Conservation (phyloP, 2,329 filamentous ascomycete genomes). For the Grosmannia huntii region DNA sequence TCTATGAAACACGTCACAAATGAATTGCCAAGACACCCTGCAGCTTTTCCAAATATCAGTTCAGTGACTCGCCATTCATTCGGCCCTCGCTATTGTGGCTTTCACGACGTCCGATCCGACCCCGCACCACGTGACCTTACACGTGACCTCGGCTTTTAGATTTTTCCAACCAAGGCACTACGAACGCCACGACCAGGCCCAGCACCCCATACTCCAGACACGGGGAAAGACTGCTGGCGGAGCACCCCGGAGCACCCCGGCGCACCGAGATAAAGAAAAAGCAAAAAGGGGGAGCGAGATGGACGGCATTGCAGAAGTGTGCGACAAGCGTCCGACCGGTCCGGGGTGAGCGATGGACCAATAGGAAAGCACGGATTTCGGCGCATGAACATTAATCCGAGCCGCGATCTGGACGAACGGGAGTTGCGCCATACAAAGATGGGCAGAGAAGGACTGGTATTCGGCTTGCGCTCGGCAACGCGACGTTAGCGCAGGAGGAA, state of each 20-base stretch:
- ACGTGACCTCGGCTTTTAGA: not conserved
- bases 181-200: not conserved
- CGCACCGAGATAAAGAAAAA: not conserved
- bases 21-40: too few species aligned
- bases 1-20: too few species aligned
- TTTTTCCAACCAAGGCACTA: not conserved
- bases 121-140: not conserved
- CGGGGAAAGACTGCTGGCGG: not conserved
- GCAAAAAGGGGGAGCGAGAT: not conserved
- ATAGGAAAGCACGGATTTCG: not conserved
- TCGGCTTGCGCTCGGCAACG: conserved; percentile 1
- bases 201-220: not conserved
- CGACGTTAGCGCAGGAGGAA: not conserved
- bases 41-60: too few species aligned
- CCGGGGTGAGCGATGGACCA: not conserved
- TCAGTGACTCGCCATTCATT: too few species aligned
- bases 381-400: not conserved
- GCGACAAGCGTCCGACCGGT: not conserved
- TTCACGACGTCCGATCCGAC: too few species aligned
- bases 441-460: not conserved
- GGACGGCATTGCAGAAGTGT: not conserved
- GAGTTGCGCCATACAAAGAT: not conserved
- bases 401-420: conserved; percentile 1
- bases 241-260: not conserved
- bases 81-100: too few species aligned